Evolutionary conservation across 345 rosid genomes (phyloP).

Genomic region (Euphorbia pulcherrima): DNA sequence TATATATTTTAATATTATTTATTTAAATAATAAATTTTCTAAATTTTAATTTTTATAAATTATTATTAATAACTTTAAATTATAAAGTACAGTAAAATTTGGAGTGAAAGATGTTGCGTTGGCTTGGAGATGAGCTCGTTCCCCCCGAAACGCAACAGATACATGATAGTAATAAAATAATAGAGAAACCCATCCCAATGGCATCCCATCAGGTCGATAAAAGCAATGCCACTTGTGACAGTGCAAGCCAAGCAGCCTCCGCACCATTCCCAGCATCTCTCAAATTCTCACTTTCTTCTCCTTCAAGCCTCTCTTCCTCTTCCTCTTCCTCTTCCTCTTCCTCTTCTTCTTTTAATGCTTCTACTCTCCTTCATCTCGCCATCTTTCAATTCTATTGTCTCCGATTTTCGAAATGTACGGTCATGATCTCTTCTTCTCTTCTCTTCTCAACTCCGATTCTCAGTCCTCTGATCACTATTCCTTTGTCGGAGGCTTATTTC

Average conservation of each 20-base stretch:
- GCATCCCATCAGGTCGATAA: background rate
- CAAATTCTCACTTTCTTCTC: slow-evolving; percentile 20
- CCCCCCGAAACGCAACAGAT: too few species aligned
- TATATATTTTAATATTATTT: too few species aligned
- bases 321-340: background rate
- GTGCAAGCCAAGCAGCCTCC: slow-evolving; percentile 8
- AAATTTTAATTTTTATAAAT: too few species aligned
- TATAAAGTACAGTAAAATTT: too few species aligned
- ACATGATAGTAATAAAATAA: too few species aligned
- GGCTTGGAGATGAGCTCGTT: too few species aligned
- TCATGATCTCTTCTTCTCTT: slow-evolving; percentile 38
- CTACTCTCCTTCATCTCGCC: background rate
- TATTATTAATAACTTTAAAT: too few species aligned
- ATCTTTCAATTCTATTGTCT: background rate
- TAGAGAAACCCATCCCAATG: background rate
- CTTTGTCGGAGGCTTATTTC: slow-evolving; percentile 47
- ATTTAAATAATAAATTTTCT: too few species aligned
- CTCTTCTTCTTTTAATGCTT: background rate
- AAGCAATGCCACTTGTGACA: slow-evolving; percentile 8
- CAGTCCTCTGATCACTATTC: slow-evolving; percentile 22
- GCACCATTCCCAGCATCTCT: slow-evolving; percentile 7
- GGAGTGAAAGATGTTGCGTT: too few species aligned
- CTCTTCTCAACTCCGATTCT: slow-evolving; percentile 26
- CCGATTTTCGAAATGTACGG: slow-evolving; percentile 36
- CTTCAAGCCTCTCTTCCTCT: slow-evolving; percentile 17